Conservation (phyloP, 176 grass and related monocot species). For the Oropetium thomaeum region DNA sequence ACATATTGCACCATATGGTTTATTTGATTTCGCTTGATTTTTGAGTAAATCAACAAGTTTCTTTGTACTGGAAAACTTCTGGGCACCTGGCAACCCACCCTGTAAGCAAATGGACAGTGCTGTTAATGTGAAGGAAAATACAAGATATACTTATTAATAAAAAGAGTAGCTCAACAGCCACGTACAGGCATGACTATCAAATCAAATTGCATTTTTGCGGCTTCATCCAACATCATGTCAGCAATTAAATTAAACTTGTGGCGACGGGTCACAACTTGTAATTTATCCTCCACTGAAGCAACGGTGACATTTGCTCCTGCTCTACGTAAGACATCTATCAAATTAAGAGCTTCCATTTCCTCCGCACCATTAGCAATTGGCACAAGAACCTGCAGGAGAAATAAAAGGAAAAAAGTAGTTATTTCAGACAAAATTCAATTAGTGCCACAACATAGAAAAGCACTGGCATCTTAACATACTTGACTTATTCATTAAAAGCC, state of each 20-base stretch:
- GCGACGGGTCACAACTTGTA: constrained; percentile 70
- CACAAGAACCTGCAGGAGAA: constrained; percentile 69
- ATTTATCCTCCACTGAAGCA: constrained; percentile 74
- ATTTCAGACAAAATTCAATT: constrained; percentile 12
- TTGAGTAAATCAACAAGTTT: constrained; percentile 66
- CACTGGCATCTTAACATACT: constrained; percentile 7
- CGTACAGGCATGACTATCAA: constrained; percentile 88
- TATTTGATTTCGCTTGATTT: constrained; percentile 59
- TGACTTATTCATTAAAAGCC: not conserved
- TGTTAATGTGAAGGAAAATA: constrained; percentile 6
- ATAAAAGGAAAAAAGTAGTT: not conserved
- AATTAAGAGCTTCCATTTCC: constrained; percentile 85
- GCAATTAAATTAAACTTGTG: constrained; percentile 87
- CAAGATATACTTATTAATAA: not conserved
- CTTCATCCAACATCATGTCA: constrained; percentile 77
- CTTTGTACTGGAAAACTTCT: constrained; percentile 61
- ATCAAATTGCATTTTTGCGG: constrained; percentile 69
- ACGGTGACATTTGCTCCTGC: constrained; percentile 77
- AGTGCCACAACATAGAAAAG: constrained; percentile 24
- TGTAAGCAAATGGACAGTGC: constrained; percentile 19
- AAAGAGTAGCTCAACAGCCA: constrained; percentile 3
- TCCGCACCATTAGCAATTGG: constrained; percentile 93
- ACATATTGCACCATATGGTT: constrained; percentile 88
- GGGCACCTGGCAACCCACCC: constrained; percentile 70
- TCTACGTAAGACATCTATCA: constrained; percentile 80